These are phyloP conservation scores for Euclidium syriacum DNA, from an alignment of 345 rosid genomes.

Conservation along the genomic window DNA sequence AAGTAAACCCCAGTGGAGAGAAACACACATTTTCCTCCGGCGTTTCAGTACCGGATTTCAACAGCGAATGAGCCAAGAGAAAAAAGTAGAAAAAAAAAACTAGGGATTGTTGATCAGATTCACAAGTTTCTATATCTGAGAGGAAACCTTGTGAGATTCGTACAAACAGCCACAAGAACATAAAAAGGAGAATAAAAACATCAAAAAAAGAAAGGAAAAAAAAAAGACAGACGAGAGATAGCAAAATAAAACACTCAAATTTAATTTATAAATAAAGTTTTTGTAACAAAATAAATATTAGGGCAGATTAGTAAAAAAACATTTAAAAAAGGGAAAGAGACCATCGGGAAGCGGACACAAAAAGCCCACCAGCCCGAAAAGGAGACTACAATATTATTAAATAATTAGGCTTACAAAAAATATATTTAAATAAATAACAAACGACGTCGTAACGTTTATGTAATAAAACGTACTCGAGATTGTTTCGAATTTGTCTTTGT, in stretches of 20 bases:
- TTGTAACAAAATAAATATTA: background rate
- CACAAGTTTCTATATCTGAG: slow-evolving; percentile 11
- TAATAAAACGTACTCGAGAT: slow-evolving; percentile 9
- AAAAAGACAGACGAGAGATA: slow-evolving; percentile 1
- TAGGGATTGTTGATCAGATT: background rate
- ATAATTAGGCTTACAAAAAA: background rate
- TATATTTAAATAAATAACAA: background rate
- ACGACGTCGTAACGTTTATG: slow-evolving; percentile 11
- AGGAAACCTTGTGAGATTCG: slow-evolving; percentile 19
- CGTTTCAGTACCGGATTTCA: too few species aligned
- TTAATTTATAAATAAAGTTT: slow-evolving; percentile 14
- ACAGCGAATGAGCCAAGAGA: background rate
- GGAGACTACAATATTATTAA: slow-evolving; percentile 17
- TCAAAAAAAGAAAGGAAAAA: background rate
- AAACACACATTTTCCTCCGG: slow-evolving; percentile 4
- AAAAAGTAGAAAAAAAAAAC: background rate
- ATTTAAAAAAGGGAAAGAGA: background rate
- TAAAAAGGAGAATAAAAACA: slow-evolving; percentile 7
- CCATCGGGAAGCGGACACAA: slow-evolving; percentile 32
- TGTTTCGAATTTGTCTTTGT: slow-evolving; percentile 29
- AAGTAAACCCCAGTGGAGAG: background rate
- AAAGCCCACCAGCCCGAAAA: slow-evolving; percentile 32
- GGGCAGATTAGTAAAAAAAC: background rate
- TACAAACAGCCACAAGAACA: slow-evolving; percentile 5
- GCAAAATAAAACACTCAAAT: slow-evolving; percentile 16